phyloP scores from a whole-genome alignment of 2,329 filamentous ascomycete genomes.

The Leptographium wingfieldii region DNA sequence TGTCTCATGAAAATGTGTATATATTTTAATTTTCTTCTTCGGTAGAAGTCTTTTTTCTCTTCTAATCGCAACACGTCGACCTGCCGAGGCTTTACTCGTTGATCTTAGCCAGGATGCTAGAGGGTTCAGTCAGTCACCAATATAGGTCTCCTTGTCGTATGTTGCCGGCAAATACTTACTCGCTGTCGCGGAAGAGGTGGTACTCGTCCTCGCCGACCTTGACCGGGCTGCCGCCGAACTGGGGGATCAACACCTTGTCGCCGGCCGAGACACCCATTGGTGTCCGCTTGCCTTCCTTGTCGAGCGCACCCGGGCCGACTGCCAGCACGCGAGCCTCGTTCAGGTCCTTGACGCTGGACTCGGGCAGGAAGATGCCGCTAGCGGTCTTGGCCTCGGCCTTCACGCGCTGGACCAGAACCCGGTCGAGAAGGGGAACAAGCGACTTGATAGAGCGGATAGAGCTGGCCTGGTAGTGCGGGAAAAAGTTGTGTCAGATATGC shows the following conservation, averaged over 20 bases:
- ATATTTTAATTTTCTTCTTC: conserved; percentile 3
- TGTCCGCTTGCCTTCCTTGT: conserved; percentile 81
- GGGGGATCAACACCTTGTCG: conserved; percentile 90
- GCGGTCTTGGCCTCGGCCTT: conserved; percentile 97
- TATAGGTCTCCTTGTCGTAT: not conserved
- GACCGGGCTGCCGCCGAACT: conserved; percentile 89
- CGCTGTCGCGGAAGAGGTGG: conserved; percentile 90
- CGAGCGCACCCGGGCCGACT: conserved; percentile 77
- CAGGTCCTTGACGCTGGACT: conserved; percentile 93
- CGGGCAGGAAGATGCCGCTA: conserved; percentile 92
- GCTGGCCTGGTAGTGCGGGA: conserved; percentile 35
- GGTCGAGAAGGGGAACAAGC: conserved; percentile 92
- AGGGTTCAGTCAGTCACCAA: not conserved
- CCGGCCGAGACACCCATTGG: conserved; percentile 71
- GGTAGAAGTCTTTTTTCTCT: conserved; percentile 12
- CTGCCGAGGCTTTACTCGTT: conserved; percentile 58
- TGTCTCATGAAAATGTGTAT: not conserved
- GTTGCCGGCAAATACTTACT: conserved; percentile 51
- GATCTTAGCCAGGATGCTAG: conserved; percentile 94
- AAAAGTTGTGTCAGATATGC: not conserved
- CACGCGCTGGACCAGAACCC: conserved; percentile 93
- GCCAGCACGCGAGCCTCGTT: conserved; percentile 96
- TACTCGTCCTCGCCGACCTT: conserved; percentile 98
- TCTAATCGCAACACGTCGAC: not conserved
- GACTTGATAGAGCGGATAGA: conserved; percentile 90